phyloP scores from a whole-genome alignment of 306 rosid genomes.

The Malus orientalis region DNA sequence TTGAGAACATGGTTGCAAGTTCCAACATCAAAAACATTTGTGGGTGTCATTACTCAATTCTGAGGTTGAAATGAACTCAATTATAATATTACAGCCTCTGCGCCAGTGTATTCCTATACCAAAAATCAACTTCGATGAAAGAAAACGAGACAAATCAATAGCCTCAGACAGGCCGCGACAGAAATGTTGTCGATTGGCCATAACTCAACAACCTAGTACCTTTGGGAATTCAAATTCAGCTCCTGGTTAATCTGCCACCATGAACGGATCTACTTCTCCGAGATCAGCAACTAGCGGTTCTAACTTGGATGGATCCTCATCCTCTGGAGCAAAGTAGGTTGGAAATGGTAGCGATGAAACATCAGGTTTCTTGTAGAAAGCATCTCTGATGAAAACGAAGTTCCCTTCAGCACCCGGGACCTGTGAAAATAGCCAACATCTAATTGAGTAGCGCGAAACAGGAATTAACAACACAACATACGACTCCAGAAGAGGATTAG shows the following conservation, averaged over 20 bases:
- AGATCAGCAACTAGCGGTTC: constrained; percentile 74
- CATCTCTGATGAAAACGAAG: constrained; percentile 82
- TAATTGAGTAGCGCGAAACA: not conserved
- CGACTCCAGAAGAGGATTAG: not conserved
- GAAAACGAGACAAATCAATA: not conserved
- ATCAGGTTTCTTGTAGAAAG: constrained; percentile 66
- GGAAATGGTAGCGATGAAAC: constrained; percentile 76
- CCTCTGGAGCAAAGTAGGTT: constrained; percentile 60
- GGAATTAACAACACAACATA: not conserved
- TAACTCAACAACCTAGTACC: constrained; percentile 1
- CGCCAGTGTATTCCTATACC: not conserved
- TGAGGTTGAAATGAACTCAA: constrained; percentile 6
- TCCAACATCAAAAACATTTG: not conserved
- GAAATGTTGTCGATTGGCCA: not conserved
- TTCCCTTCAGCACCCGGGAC: constrained; percentile 94
- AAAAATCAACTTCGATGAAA: not conserved
- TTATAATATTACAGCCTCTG: constrained; percentile 1
- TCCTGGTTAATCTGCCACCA: constrained; percentile 53
- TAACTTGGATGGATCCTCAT: constrained; percentile 45
- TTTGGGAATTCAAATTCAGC: not conserved
- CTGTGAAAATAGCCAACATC: constrained; percentile 32
- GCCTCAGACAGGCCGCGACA: not conserved
- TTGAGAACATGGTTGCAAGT: constrained; percentile 11
- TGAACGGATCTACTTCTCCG: constrained; percentile 89
- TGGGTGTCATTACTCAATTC: not conserved